A percentile compares a stretch with the other conserved stretches of the same genome.
phyloP scores from a whole-genome alignment of 2,329 filamentous ascomycete species.

The Ampelomyces quisqualis region DNA sequence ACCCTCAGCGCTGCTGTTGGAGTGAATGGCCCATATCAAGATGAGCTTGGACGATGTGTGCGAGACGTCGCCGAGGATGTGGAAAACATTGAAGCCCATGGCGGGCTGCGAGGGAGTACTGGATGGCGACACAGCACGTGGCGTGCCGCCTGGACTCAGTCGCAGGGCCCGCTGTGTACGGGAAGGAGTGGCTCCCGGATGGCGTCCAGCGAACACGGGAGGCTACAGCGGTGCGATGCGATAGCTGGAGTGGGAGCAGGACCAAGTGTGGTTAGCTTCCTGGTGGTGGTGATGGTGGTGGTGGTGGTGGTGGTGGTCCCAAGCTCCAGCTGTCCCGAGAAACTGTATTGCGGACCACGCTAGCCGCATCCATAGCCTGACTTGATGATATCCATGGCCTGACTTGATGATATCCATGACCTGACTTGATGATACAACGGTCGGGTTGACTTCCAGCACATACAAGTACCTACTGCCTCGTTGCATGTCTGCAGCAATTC shows the following conservation, averaged over 20 bases:
- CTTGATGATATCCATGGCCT: too few species aligned
- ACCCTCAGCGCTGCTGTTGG: conserved; percentile 84
- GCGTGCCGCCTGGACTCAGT: conserved; percentile 19
- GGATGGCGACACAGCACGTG: conserved; percentile 26
- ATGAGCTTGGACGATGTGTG: conserved; percentile 87
- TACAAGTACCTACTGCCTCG: too few species aligned
- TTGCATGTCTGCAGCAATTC: too few species aligned
- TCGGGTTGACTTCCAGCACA: too few species aligned
- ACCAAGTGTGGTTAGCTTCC: background rate
- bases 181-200: conserved; percentile 2
- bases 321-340: conserved; percentile 5
- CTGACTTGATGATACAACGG: too few species aligned
- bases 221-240: conserved; percentile 1
- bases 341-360: background rate
- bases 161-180: conserved; percentile 1
- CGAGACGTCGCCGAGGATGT: conserved; percentile 78
- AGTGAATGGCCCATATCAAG: conserved; percentile 85
- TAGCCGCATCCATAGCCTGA: background rate
- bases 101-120: conserved; percentile 13
- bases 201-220: background rate
- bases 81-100: conserved; percentile 57
- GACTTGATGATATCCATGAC: too few species aligned
- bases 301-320: background rate
- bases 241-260: conserved; percentile 1
- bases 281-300: conserved; percentile 6